Evolutionary conservation across 352 stramenopile genomes (phyloP), one percentile per base, ranked within the genome.

Genomic region (Pythium vanterpoolii): DNA sequence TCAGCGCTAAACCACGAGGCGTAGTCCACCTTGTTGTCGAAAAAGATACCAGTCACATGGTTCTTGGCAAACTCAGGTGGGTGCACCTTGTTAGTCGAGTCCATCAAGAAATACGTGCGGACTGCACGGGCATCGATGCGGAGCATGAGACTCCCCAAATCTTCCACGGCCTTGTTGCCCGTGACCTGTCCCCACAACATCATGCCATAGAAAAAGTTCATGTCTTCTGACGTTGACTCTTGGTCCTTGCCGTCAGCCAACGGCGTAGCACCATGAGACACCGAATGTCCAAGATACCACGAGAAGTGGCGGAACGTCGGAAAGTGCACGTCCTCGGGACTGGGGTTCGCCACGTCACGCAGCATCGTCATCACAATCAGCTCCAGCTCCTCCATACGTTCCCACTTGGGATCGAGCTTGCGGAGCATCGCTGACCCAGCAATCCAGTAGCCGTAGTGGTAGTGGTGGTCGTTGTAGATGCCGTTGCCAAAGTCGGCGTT

Each of bases 381-480:
- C 30, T 93, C 81, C 43, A 90, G 63, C 51, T 50, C 44, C 1
- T 9, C 19, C 44, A 50, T 50, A 27, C 44, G 44, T 3, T 36
- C 11, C 78, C 79, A 90, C 19, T 61, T 79, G 30, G 80, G 83
- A 56, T 93, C 72, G 1, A 90, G 46, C 31, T 86, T 72, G 49
- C 74, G 77, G 0, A 88, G 33, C 21, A 93, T 90, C 1, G 83
- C 83, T 0, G 79, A 81, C 0, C 72, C 74, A 23, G 67, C 74
- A 34, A 93, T 66, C 60, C 73, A 93, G 64, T 93, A 93, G 9
- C 80, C 83, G 57, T 77, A 93, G 63, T 93, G 83, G 53, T 90
- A 93, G 57, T 93, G 78, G 68, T 93, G 79, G 56, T 93, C 83
- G 59, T 93, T 93, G 71, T 93, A 93, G 16, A 90, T 77, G 13